Percentiles rank a stretch among this genome's conserved stretches.
These are phyloP conservation scores for Talaromyces thailandensis DNA, from an alignment of 495 filamentous ascomycete genomes.

Conservation along the genomic window DNA sequence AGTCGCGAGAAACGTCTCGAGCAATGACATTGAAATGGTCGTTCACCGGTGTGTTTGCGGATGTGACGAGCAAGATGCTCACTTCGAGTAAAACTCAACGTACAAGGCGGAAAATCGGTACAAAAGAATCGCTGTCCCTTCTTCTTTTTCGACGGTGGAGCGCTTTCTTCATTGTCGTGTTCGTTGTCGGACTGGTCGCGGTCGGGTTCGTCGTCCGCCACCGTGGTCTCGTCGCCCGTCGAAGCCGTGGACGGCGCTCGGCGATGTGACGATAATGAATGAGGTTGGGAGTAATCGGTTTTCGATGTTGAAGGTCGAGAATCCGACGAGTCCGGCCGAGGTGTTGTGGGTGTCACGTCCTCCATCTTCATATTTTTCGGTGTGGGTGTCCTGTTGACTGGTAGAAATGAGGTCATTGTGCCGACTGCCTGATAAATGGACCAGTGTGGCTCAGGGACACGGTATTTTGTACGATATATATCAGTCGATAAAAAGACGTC, in stretches of 20 bases:
- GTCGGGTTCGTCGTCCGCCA: slow-evolving; percentile 69
- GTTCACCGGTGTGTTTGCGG: slow-evolving; percentile 95
- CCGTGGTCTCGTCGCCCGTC: slow-evolving; percentile 64
- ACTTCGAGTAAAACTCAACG: slow-evolving; percentile 89
- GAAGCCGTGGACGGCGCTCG: slow-evolving; percentile 28
- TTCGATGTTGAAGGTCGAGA: slow-evolving; percentile 13
- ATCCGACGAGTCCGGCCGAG: slow-evolving; percentile 36
- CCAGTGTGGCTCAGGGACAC: neutral
- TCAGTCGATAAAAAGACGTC: neutral
- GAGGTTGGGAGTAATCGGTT: slow-evolving; percentile 32
- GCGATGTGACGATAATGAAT: slow-evolving; percentile 47
- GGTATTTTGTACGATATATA: neutral
- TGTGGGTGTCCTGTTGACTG: slow-evolving; percentile 65
- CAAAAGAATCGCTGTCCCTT: slow-evolving; percentile 96
- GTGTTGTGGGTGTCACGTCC: slow-evolving; percentile 55
- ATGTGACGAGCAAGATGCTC: slow-evolving; percentile 95
- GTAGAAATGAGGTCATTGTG: slow-evolving; percentile 57
- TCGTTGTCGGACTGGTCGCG: slow-evolving; percentile 72
- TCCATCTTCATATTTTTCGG: slow-evolving; percentile 42
- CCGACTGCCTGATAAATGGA: neutral
- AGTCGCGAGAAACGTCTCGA: slow-evolving; percentile 90
- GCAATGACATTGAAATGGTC: slow-evolving; percentile 96
- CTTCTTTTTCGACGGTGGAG: slow-evolving; percentile 75
- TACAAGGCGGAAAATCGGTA: slow-evolving; percentile 93
- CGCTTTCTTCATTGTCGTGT: slow-evolving; percentile 57